phyloP scores from a whole-genome alignment of 176 grass and related monocot species.

The Aegilops bicornis region DNA sequence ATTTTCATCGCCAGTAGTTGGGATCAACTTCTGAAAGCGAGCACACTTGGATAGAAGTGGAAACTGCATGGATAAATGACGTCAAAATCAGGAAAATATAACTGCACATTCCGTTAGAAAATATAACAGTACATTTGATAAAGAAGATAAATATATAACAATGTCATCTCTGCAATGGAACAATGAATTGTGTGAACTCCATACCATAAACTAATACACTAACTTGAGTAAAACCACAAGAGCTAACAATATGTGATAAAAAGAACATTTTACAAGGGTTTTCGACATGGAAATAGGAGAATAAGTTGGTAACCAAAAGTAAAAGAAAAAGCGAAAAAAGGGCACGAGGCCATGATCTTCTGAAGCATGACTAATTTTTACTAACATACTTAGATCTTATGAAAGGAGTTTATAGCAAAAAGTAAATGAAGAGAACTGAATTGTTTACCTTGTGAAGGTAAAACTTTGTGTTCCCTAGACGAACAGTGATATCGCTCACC shows the following conservation, averaged over 20 bases:
- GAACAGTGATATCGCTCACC: constrained; percentile 71
- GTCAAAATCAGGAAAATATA: background rate
- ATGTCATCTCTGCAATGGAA: background rate
- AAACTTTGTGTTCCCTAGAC: constrained; percentile 73
- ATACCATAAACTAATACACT: background rate
- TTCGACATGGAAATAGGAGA: background rate
- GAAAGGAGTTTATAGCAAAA: background rate
- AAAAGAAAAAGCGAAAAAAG: background rate
- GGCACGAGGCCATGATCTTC: background rate
- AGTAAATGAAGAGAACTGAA: constrained; percentile 3
- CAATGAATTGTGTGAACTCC: background rate
- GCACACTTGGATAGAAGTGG: constrained; percentile 85
- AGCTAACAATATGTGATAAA: too few relatives aligned
- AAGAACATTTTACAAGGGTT: background rate
- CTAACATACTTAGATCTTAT: background rate
- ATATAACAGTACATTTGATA: background rate
- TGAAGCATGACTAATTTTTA: background rate
- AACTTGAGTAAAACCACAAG: background rate
- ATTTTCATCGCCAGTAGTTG: constrained; percentile 55
- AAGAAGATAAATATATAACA: background rate
- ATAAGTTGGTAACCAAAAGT: constrained; percentile 13
- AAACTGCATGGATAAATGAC: constrained; percentile 58
- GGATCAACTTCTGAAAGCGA: constrained; percentile 79
- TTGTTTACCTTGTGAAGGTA: constrained; percentile 86
- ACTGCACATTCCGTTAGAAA: background rate